Percentiles rank a stretch among this genome's conserved stretches.
phyloP scores from a whole-genome alignment of 257 asterid species.

The Salvia hispanica region DNA sequence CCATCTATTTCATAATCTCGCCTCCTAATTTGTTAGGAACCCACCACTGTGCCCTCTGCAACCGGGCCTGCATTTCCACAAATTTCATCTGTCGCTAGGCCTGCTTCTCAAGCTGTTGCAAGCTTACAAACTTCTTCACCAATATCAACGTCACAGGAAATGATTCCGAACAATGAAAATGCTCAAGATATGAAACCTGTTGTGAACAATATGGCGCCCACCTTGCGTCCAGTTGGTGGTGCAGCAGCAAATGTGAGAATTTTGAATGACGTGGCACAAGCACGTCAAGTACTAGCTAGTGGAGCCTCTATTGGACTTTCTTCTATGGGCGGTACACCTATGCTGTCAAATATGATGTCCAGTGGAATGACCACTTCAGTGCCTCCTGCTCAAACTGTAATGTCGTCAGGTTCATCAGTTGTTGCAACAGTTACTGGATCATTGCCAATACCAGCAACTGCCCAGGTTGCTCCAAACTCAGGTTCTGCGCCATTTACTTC shows the following conservation, averaged over 20 bases:
- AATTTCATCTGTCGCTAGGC: slow-evolving; percentile 68
- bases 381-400: slow-evolving; percentile 69
- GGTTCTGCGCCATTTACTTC: slow-evolving; percentile 66
- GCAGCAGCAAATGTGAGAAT: slow-evolving; percentile 90
- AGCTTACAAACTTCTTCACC: slow-evolving; percentile 86
- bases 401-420: slow-evolving; percentile 68
- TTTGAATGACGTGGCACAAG: slow-evolving; percentile 85
- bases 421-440: slow-evolving; percentile 60
- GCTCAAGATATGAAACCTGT: slow-evolving; percentile 75
- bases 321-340: slow-evolving; percentile 77
- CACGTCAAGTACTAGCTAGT: slow-evolving; percentile 77
- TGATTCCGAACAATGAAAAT: slow-evolving; percentile 47
- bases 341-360: slow-evolving; percentile 86
- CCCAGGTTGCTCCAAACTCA: slow-evolving; percentile 55
- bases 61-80: slow-evolving; percentile 71
- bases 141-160: slow-evolving; percentile 73
- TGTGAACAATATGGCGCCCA: slow-evolving; percentile 50
- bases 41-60: slow-evolving; percentile 61
- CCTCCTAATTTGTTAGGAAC: slow-evolving; percentile 59
- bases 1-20: slow-evolving; percentile 18
- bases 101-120: slow-evolving; percentile 66
- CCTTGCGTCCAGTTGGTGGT: slow-evolving; percentile 66
- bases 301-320: slow-evolving; percentile 73
- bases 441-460: slow-evolving; percentile 55
- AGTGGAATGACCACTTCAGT: slow-evolving; percentile 78